A percentile compares a stretch with the other conserved stretches of the same genome.
These are phyloP conservation scores for Trifolium subterraneum DNA, from an alignment of 306 rosid genomes.

Conservation along the genomic window DNA sequence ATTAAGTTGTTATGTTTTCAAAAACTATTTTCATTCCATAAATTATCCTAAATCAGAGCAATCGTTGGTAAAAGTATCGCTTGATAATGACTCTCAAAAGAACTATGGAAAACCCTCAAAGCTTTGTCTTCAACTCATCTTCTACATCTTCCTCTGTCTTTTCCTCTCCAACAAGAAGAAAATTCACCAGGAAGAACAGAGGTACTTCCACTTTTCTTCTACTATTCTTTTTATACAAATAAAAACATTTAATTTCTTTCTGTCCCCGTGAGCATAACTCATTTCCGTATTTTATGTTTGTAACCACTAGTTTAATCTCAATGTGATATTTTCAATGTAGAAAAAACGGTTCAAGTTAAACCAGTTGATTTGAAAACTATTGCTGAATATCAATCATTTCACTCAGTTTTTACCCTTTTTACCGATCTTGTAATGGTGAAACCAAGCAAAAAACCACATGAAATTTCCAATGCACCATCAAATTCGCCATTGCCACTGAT, in stretches of 20 bases:
- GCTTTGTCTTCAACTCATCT: not conserved
- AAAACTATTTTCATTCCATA: not conserved
- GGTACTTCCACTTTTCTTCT: not conserved
- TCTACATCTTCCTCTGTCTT: not conserved
- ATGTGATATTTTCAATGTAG: constrained; percentile 5
- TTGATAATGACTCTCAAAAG: too few species aligned
- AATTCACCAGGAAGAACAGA: not conserved
- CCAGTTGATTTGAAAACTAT: not conserved
- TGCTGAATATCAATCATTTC: not conserved
- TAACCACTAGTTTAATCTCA: not conserved
- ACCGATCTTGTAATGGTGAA: not conserved
- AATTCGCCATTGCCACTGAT: constrained; percentile 12
- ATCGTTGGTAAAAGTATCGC: too few species aligned
- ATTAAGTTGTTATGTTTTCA: not conserved
- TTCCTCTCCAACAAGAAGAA: not conserved
- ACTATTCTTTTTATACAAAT: not conserved
- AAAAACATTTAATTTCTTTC: too few species aligned
- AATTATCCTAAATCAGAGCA: not conserved
- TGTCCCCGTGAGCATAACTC: too few species aligned
- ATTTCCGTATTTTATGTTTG: not conserved
- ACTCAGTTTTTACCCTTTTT: not conserved
- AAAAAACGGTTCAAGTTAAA: not conserved
- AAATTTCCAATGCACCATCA: not conserved
- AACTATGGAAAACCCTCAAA: too few species aligned
- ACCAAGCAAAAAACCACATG: not conserved